Conservation (phyloP, 257 asterid genomes). For the Solanum medicagineum region DNA sequence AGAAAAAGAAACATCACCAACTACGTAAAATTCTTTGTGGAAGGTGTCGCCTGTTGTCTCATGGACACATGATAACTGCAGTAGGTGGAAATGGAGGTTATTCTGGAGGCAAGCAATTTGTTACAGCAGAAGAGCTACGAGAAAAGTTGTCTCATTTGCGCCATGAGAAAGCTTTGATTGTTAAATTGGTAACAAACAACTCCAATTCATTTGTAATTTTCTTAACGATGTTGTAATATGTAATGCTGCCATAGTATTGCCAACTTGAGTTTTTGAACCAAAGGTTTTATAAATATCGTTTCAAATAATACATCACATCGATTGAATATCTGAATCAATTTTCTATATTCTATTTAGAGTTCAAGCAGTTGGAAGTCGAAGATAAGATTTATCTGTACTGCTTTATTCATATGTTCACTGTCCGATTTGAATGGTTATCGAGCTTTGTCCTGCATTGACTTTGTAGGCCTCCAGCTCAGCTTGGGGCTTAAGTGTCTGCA, state of each 20-base stretch:
- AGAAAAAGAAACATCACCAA: slow-evolving; percentile 93
- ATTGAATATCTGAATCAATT: neutral
- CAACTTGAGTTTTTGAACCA: neutral
- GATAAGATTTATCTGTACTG: neutral
- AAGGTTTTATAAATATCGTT: neutral
- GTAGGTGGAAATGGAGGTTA: slow-evolving; percentile 99
- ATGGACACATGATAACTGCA: slow-evolving; percentile 96
- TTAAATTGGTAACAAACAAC: slow-evolving; percentile 51
- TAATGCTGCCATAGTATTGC: neutral
- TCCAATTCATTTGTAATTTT: neutral
- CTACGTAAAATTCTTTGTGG: slow-evolving; percentile 73
- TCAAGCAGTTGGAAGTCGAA: neutral
- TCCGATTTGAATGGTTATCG: neutral
- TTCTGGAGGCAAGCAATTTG: slow-evolving; percentile 92
- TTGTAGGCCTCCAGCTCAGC: neutral
- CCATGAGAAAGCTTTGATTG: slow-evolving; percentile 66
- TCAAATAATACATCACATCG: neutral
- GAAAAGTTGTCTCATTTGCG: slow-evolving; percentile 84
- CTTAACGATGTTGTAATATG: neutral
- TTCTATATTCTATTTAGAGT: neutral
- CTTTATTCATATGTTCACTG: neutral
- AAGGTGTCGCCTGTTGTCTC: slow-evolving; percentile 87
- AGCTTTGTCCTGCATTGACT: neutral
- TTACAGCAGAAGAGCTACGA: slow-evolving; percentile 93
- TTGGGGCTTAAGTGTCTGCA: neutral